phyloP scores from a whole-genome alignment of 2,329 filamentous ascomycete species.

The Sporothrix pallida region DNA sequence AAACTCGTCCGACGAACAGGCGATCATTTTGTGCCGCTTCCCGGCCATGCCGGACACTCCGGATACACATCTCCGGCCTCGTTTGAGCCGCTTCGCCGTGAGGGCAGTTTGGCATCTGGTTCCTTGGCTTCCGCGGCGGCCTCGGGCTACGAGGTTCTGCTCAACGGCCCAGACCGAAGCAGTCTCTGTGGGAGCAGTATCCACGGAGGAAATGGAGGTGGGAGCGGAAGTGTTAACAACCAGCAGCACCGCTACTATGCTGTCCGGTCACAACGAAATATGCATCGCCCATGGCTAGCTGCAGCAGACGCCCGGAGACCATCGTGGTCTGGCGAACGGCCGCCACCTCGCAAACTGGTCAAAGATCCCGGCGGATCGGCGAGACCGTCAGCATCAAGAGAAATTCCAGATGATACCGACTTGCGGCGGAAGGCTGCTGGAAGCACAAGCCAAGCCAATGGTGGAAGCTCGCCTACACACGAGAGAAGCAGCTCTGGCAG shows the following conservation, averaged over 20 bases:
- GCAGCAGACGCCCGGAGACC: slow-evolving; percentile 44
- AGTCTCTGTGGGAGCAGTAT: slow-evolving; percentile 29
- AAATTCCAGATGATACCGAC: slow-evolving; percentile 31
- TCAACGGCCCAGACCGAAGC: slow-evolving; percentile 29
- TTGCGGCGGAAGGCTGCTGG: background rate
- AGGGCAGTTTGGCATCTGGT: slow-evolving; percentile 27
- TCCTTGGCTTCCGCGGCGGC: slow-evolving; percentile 31
- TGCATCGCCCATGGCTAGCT: slow-evolving; percentile 34
- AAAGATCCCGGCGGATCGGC: slow-evolving; percentile 40
- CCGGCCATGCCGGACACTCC: background rate
- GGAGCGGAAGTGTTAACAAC: background rate
- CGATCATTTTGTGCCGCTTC: background rate
- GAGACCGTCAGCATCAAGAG: slow-evolving; percentile 35
- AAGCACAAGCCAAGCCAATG: background rate
- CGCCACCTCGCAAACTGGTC: slow-evolving; percentile 38
- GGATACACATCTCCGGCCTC: background rate
- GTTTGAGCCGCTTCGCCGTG: slow-evolving; percentile 10
- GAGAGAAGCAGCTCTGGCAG: background rate
- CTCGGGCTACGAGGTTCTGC: slow-evolving; percentile 34
- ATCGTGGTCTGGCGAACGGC: slow-evolving; percentile 34
- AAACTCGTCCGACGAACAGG: slow-evolving; percentile 28
- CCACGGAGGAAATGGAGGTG: background rate
- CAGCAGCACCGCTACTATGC: slow-evolving; percentile 9
- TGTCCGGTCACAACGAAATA: slow-evolving; percentile 20
- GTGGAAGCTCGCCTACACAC: background rate